Evolutionary conservation across 1,284 basidiomycete genomes (phyloP).

Genomic region (Trichosporon coremiiforme): DNA sequence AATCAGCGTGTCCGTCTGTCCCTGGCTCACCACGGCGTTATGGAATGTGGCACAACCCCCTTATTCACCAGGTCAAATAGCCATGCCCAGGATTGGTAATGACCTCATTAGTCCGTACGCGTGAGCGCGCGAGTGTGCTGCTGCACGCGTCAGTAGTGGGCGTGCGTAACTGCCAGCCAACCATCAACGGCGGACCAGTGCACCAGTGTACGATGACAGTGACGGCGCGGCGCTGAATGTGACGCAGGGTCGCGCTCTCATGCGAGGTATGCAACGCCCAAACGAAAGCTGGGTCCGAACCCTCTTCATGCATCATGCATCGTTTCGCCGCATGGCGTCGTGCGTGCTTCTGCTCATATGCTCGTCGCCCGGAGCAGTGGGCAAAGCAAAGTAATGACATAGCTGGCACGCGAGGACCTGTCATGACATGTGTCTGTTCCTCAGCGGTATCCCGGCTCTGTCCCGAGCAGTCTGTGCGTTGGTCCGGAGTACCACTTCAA

Average conservation of each 20-base stretch:
- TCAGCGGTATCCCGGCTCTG: too few species aligned
- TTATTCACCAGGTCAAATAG: background rate
- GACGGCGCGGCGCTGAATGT: background rate
- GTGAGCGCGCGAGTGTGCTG: background rate
- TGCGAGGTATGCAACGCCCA: background rate
- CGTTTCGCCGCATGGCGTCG: background rate
- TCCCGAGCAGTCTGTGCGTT: background rate
- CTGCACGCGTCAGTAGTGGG: too few species aligned
- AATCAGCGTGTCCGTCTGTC: background rate
- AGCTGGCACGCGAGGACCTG: too few species aligned
- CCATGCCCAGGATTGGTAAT: background rate
- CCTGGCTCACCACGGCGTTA: background rate
- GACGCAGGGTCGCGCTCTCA: background rate
- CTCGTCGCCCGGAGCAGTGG: too few species aligned
- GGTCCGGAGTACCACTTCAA: background rate
- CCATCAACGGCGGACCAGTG: too few species aligned
- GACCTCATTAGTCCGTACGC: background rate
- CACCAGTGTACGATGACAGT: too few species aligned
- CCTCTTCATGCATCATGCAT: too few species aligned
- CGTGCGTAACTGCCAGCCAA: too few species aligned
- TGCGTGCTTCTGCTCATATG: too few species aligned
- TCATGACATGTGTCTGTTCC: too few species aligned
- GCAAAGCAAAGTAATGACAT: too few species aligned
- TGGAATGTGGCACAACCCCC: conserved; percentile 1
- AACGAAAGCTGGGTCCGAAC: background rate